Evolutionary conservation across 2,329 filamentous ascomycete genomes (phyloP), one percentile per base, ranked within the genome.

Genomic region (Phyllosticta capitalensis): DNA sequence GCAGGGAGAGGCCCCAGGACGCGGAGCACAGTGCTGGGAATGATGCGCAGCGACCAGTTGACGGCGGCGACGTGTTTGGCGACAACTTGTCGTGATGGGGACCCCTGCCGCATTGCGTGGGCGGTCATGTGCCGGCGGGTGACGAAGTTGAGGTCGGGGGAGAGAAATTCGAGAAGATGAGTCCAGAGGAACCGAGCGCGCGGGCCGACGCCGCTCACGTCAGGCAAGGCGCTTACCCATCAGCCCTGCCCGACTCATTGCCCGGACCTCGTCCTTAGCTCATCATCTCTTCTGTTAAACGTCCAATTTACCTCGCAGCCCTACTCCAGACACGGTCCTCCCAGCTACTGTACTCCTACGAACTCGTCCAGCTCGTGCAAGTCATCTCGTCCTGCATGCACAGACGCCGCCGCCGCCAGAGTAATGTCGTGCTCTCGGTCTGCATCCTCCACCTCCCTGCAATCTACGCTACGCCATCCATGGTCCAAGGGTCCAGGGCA

Each of bases 61-160:
- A 24, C 24, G 28, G 49, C 52, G 45, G 54, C 50, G 60, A 60
- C 60, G 56, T 62, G 56, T 54, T 59, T 53, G 53, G 45, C 53
- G 57, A 60, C 30, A 45, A 61, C 52, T 57, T 60, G 51, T 54
- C 51, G 33, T 50, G 52, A 63, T 60, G 61, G 62, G 54, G 17
- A 64, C 61, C 65, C 65, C 60, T 63, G 64, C 64, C 63, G 65
- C 64, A 67, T 66, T 62, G 66, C 63, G 63, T 56, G 59, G 59
- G 56, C 48, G 63, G 64, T 67, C 66, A 67, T 66, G 66, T 68
- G 66, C 62, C 54, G n/a, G 50, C 20, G 33, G 30, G 10, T 19
- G 17, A n/a, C 14, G 38, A n/a, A n/a, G 38, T 2, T 12, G 30
- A 14, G 30, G 9, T 3, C 3, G 30, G 9, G n/a, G 38, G n/a